Evolutionary conservation across 495 filamentous ascomycete species (phyloP), one percentile per base, ranked within the genome.

Genomic region (Podospora pseudoanserina): DNA sequence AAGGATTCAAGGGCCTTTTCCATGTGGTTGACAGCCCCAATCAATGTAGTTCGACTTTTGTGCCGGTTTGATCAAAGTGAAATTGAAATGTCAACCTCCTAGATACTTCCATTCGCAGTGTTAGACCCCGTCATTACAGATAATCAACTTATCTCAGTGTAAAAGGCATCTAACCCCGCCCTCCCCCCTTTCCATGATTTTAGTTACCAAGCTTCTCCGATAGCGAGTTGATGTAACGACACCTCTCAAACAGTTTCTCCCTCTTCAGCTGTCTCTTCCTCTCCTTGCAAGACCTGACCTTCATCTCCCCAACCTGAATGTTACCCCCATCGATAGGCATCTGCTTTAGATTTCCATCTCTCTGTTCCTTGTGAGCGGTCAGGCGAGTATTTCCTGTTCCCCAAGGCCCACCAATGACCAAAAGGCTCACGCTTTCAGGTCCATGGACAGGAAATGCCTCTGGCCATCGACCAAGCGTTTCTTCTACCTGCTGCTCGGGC

Each of bases 141-240:
- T 49, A 49, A 13, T 32, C 7, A 32, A 16, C 39, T 1, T 49
- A 2, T 49, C 39, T 49, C 30, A 16, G 9, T 49, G 39, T 49
- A 0, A 3, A 49, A 49, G 15, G 23, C 23, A 23, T 23, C 23
- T 23, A 23, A 49, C 13, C 2, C n/a, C n/a, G n/a, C n/a, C n/a
- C n/a, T n/a, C n/a, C 5, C 9, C 20, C 20, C 20, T 1, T 64
- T 6, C 1, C 3, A 16, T 9, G 7, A 26, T 68, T 5, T 11
- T 64, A 69, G 62, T 67, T 59, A 5, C 69, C 72, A 15, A 73
- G 57, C 66, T 73, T 69, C 54, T 71, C 72, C 19, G 70, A 39
- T 26, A 73, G 32, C 3, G 69, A 67, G 28, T 65, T 67, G 60
- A 73, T 69, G 63, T 65, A 73, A 0, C 39, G 64, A 26, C 72